A percentile compares a stretch with the other conserved stretches of the same genome.
phyloP scores from a whole-genome alignment of 1,139 yeast species.

The Yamadazyma kanchanaburiensis region DNA sequence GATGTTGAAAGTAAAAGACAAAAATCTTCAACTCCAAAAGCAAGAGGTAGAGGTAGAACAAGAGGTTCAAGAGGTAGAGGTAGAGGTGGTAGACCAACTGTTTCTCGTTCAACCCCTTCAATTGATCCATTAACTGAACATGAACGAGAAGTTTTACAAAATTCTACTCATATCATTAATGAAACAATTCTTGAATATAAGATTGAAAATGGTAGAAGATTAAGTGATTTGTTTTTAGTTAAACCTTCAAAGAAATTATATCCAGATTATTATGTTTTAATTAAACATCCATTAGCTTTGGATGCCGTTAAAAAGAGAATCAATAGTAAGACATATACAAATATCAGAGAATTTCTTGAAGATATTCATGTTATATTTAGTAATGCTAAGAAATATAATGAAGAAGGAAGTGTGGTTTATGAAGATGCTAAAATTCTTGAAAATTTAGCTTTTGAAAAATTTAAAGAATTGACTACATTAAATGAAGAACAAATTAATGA shows the following conservation, averaged over 20 bases:
- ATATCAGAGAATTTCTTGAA: slow-evolving; percentile 58
- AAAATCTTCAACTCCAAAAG: slow-evolving; percentile 25
- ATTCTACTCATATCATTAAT: slow-evolving; percentile 40
- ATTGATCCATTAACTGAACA: slow-evolving; percentile 39
- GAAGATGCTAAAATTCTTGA: slow-evolving; percentile 74
- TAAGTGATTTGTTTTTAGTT: slow-evolving; percentile 62
- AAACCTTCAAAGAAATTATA: slow-evolving; percentile 71
- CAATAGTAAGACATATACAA: slow-evolving; percentile 47
- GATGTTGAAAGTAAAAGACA: slow-evolving; percentile 20
- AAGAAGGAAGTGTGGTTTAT: slow-evolving; percentile 82
- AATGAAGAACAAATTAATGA: slow-evolving; percentile 25
- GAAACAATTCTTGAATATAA: slow-evolving; percentile 40
- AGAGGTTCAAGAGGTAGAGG: slow-evolving; percentile 17
- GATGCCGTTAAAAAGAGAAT: slow-evolving; percentile 64
- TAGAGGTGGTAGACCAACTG: slow-evolving; percentile 25
- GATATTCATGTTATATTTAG: slow-evolving; percentile 76
- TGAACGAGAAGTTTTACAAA: slow-evolving; percentile 41
- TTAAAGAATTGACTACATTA: slow-evolving; percentile 23
- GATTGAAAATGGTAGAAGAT: slow-evolving; percentile 39
- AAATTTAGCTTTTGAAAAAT: slow-evolving; percentile 35
- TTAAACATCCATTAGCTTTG: slow-evolving; percentile 78
- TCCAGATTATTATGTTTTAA: slow-evolving; percentile 84
- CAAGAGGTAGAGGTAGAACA: slow-evolving; percentile 23
- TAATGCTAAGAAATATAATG: slow-evolving; percentile 85
- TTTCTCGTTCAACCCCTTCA: slow-evolving; percentile 33